A percentile compares a stretch with the other conserved stretches of the same genome.
Evolutionary conservation across 2,329 filamentous ascomycete species (phyloP).

Genomic region (Calonectria crousiana): DNA sequence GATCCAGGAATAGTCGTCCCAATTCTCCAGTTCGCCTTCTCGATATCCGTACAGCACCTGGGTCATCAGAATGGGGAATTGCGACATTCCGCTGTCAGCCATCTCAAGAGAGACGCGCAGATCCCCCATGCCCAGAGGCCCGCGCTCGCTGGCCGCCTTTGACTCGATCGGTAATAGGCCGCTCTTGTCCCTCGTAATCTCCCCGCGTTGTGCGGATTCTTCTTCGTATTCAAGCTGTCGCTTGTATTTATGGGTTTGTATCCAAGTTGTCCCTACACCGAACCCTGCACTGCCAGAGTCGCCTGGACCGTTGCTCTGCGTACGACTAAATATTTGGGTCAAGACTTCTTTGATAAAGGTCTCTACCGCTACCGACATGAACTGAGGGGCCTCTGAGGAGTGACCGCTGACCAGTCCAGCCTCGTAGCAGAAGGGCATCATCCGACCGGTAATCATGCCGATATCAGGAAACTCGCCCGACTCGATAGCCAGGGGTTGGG

Average conservation of each 20-base stretch:
- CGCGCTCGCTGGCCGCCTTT: constrained; percentile 78
- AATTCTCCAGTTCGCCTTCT: constrained; percentile 80
- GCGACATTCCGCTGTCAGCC: constrained; percentile 79
- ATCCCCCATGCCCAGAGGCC: constrained; percentile 82
- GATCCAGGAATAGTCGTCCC: constrained; percentile 70
- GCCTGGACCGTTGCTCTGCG: constrained; percentile 73
- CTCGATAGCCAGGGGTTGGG: constrained; percentile 73
- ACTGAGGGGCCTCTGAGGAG: constrained; percentile 69
- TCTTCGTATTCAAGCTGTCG: constrained; percentile 83
- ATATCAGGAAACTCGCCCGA: constrained; percentile 78
- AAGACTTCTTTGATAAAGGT: constrained; percentile 76
- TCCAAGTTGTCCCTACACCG: constrained; percentile 75
- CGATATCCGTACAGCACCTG: constrained; percentile 78
- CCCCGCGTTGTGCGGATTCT: constrained; percentile 77
- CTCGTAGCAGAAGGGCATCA: constrained; percentile 78
- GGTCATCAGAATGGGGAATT: constrained; percentile 81
- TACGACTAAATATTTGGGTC: constrained; percentile 72
- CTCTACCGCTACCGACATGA: constrained; percentile 75
- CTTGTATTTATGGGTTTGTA: constrained; percentile 84
- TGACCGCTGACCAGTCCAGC: constrained; percentile 72
- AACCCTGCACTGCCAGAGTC: constrained; percentile 72
- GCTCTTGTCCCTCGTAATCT: constrained; percentile 78
- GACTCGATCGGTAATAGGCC: constrained; percentile 86
- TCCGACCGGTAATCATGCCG: constrained; percentile 71
- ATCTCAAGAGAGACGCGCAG: constrained; percentile 81